Evolutionary conservation across 345 rosid species (phyloP), one percentile per base, ranked within the genome.

Genomic region (Lepidium sativum): DNA sequence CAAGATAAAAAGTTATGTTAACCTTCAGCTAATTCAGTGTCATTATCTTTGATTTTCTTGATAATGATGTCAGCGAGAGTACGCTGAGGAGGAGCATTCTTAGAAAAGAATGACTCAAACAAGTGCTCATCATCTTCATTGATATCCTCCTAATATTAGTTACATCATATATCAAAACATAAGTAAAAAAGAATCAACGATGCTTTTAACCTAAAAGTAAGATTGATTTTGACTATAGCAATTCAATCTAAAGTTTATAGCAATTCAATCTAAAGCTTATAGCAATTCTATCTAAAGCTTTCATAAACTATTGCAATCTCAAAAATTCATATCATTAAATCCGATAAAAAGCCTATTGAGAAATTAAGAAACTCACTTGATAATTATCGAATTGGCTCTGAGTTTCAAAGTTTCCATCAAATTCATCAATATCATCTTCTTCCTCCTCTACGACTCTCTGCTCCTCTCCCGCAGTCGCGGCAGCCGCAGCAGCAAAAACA

Each of bases 1-100:
- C 18, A 58, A 27, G 9, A 1, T 2, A 42, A 16, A 39, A 17
- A 18, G 20, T 2, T 12, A 23, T 45, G 48, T 25, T 32, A 62
- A 92, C 99, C 97, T 79, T 84, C 85, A 68, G 88, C 65, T 74
- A 80, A 67, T 21, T 74, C 60, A 12, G 81, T 80, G 54, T 86
- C 85, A 13, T 69, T 75, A 44, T 82, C 81, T 82, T 85, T 88
- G 31, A 90, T 79, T 67, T 83, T 88, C 35, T 77, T 76, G 37
- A 83, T 78, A 37, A 94, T 94, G 58, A 91, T 66, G 29, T 91
- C 97, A 0, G 97, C 82, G 13, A 94, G 97, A 3, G 95, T 91
- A 29, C 71, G 82, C 7, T 83, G 89, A 4, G 82, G 86, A 70
- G 81, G 81, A 8, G 87, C 83, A 45, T 82, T 80, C 81, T 85